A percentile compares a stretch with the other conserved stretches of the same genome.
Evolutionary conservation across 768 basidiomycete genomes (phyloP).

Genomic region (Amylocystis lapponica): DNA sequence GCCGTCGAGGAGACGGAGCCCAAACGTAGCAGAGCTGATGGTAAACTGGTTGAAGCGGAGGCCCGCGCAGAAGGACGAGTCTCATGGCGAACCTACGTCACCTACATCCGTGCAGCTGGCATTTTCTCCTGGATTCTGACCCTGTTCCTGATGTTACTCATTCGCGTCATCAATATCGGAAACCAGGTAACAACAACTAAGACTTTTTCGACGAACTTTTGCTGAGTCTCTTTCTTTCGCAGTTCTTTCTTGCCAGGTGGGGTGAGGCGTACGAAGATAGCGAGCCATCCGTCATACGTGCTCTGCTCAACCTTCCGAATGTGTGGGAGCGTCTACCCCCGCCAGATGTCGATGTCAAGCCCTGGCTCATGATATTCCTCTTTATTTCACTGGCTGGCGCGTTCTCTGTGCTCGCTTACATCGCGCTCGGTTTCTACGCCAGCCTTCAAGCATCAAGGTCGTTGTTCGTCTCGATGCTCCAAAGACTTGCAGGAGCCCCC

Average conservation of each 20-base stretch:
- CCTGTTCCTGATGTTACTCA: constrained; percentile 44
- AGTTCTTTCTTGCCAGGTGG: constrained; percentile 68
- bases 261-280: constrained; percentile 55
- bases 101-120: constrained; percentile 60
- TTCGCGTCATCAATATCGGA: constrained; percentile 48
- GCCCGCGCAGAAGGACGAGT: constrained; percentile 63
- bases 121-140: constrained; percentile 49
- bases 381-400: constrained; percentile 58
- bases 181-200: constrained; percentile 46
- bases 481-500: constrained; percentile 54
- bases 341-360: constrained; percentile 52
- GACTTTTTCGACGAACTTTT: background rate
- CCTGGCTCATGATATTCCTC: constrained; percentile 63
- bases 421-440: constrained; percentile 61
- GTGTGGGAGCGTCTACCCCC: constrained; percentile 48
- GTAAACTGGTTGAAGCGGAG: constrained; percentile 60
- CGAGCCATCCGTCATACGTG: constrained; percentile 3
- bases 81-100: constrained; percentile 50
- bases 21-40: constrained; percentile 23
- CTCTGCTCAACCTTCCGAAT: background rate
- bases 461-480: constrained; percentile 51
- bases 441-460: constrained; percentile 61
- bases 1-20: background rate
- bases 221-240: no score
- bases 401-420: constrained; percentile 45